Evolutionary conservation across 257 asterid genomes (phyloP).

Genomic region (Nicotiana noctiflora): DNA sequence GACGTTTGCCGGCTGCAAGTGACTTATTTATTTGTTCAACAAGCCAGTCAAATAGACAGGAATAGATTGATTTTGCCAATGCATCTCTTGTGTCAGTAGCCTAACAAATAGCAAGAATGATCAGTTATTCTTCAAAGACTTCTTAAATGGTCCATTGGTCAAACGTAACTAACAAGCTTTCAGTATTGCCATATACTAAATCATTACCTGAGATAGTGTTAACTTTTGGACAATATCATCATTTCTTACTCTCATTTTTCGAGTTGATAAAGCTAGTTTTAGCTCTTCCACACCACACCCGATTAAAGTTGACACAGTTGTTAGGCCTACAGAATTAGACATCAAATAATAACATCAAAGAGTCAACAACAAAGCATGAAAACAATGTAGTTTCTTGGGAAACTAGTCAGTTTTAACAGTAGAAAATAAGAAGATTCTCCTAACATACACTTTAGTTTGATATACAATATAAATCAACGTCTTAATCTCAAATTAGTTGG

Average conservation of each 20-base stretch:
- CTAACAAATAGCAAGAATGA: conserved; percentile 38
- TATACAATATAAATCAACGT: background rate
- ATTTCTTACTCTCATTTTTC: conserved; percentile 81
- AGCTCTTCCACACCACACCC: conserved; percentile 69
- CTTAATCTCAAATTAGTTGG: background rate
- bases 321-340: conserved; percentile 51
- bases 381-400: background rate
- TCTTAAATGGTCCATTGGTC: background rate
- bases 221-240: conserved; percentile 79
- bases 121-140: background rate
- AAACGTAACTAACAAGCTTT: conserved; percentile 1
- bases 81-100: conserved; percentile 94
- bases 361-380: background rate
- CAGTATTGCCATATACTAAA: background rate
- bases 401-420: background rate
- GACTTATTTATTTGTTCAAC: conserved; percentile 94
- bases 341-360: conserved; percentile 6
- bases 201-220: conserved; percentile 68
- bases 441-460: background rate
- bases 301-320: conserved; percentile 59
- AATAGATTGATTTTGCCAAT: conserved; percentile 86
- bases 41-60: conserved; percentile 96
- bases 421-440: background rate
- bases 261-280: conserved; percentile 83
- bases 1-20: conserved; percentile 83